Evolutionary conservation across 176 grass and related monocot species (phyloP).

Genomic region (Oryza nivara): DNA sequence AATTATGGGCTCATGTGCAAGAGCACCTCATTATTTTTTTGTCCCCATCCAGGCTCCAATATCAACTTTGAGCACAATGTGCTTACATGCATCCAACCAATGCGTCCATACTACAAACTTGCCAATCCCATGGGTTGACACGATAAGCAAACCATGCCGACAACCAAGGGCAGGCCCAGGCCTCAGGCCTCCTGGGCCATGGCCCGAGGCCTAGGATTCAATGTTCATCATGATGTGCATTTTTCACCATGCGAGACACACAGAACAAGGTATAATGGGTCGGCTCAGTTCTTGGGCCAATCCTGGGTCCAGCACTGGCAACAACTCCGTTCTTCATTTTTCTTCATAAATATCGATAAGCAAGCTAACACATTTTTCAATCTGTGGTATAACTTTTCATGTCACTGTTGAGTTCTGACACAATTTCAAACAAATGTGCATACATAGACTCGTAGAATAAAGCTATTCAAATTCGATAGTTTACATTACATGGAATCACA

Average conservation of each 20-base stretch:
- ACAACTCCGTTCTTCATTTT: background rate
- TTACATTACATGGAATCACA: background rate
- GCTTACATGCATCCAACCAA: background rate
- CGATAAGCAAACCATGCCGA: background rate
- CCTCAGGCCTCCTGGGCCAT: background rate
- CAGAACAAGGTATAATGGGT: background rate
- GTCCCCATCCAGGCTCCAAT: background rate
- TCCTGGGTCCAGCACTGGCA: background rate
- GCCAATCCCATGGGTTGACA: background rate
- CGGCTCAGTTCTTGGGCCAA: background rate
- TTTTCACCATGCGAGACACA: background rate
- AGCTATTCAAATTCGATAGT: background rate
- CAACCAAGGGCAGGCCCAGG: background rate
- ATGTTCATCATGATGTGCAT: background rate
- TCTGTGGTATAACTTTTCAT: background rate
- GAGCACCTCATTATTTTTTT: background rate
- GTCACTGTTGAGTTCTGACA: slow-evolving; percentile 6
- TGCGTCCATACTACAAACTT: background rate
- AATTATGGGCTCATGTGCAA: background rate
- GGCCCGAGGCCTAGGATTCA: background rate
- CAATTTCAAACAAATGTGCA: background rate
- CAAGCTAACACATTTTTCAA: background rate
- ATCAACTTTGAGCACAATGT: background rate
- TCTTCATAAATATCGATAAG: background rate
- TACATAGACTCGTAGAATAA: background rate